Conservation (phyloP, 2,329 filamentous ascomycete species). For the Zasmidium angulare region DNA sequence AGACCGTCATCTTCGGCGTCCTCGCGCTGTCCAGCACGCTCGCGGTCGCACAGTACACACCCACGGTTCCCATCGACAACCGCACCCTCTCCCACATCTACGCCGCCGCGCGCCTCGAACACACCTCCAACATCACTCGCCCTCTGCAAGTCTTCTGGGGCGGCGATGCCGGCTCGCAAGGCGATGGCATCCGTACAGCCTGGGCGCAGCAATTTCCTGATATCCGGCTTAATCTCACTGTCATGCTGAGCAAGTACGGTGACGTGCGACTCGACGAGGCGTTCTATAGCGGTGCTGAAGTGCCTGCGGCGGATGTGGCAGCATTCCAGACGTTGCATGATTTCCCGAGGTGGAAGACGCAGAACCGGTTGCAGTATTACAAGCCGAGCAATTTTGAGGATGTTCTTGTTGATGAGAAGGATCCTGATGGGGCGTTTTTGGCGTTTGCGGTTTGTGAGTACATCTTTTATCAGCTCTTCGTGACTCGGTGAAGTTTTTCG, state of each 20-base stretch:
- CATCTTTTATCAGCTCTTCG: too few relatives aligned
- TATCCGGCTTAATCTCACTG: conserved; percentile 54
- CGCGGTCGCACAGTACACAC: background rate
- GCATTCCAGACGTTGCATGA: conserved; percentile 55
- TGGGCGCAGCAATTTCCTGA: conserved; percentile 52
- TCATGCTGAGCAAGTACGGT: conserved; percentile 59
- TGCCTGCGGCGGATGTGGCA: conserved; percentile 50
- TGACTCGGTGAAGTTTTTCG: too few relatives aligned
- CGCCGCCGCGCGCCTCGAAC: conserved; percentile 50
- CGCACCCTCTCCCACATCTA: conserved; percentile 43
- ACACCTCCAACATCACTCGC: conserved; percentile 38
- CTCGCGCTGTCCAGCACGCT: background rate
- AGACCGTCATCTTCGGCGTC: background rate
- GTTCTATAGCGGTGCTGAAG: conserved; percentile 34
- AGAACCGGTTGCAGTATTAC: conserved; percentile 52
- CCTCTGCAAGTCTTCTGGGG: conserved; percentile 50
- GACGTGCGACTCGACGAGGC: conserved; percentile 45
- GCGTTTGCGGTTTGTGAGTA: conserved; percentile 39
- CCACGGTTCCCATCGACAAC: background rate
- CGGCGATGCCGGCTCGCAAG: conserved; percentile 31
- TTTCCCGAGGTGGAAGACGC: conserved; percentile 52
- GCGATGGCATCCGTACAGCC: conserved; percentile 41
- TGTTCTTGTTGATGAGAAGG: conserved; percentile 45
- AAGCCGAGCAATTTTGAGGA: conserved; percentile 49
- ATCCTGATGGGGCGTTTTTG: conserved; percentile 45